phyloP scores from a whole-genome alignment of 2,329 filamentous ascomycete genomes.

The Pseudogymnoascus sp. region DNA sequence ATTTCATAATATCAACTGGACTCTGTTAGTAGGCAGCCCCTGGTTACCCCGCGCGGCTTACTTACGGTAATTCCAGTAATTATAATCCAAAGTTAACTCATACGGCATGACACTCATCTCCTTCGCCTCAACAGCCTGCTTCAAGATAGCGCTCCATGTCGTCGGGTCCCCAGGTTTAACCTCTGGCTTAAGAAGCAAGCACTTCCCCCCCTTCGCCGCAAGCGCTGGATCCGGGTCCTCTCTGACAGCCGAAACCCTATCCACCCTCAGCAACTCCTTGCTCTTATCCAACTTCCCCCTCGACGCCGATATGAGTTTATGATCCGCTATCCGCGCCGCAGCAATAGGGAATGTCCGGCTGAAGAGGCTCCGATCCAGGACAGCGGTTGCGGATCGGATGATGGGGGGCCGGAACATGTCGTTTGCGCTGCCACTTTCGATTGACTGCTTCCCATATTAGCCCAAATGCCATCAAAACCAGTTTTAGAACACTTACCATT shows the following conservation, averaged over 20 bases:
- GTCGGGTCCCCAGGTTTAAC: conserved; percentile 52
- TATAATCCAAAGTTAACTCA: conserved; percentile 69
- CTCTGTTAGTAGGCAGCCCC: conserved; percentile 14
- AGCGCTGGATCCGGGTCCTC: conserved; percentile 52
- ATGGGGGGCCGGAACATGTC: conserved; percentile 66
- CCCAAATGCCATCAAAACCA: neutral
- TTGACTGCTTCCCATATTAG: neutral
- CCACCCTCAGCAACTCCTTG: conserved; percentile 57
- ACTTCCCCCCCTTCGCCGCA: conserved; percentile 51
- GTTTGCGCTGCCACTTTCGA: conserved; percentile 8
- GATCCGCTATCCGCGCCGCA: conserved; percentile 70
- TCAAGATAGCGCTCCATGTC: conserved; percentile 69
- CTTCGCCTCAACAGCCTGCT: conserved; percentile 59
- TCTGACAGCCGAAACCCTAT: conserved; percentile 56
- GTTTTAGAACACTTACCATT: neutral
- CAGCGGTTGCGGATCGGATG: conserved; percentile 65
- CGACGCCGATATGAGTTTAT: conserved; percentile 65
- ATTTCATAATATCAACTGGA: conserved; percentile 70
- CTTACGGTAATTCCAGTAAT: conserved; percentile 77
- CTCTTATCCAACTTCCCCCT: conserved; percentile 59
- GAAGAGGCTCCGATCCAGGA: conserved; percentile 80
- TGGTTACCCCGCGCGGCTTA: conserved; percentile 15
- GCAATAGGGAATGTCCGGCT: conserved; percentile 66
- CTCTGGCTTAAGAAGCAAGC: conserved; percentile 50
- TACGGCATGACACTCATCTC: conserved; percentile 69